Percentiles rank a stretch among this genome's conserved stretches.
These are phyloP conservation scores for Eucalyptus pauciflora DNA, from an alignment of 345 rosid genomes.

Conservation along the genomic window DNA sequence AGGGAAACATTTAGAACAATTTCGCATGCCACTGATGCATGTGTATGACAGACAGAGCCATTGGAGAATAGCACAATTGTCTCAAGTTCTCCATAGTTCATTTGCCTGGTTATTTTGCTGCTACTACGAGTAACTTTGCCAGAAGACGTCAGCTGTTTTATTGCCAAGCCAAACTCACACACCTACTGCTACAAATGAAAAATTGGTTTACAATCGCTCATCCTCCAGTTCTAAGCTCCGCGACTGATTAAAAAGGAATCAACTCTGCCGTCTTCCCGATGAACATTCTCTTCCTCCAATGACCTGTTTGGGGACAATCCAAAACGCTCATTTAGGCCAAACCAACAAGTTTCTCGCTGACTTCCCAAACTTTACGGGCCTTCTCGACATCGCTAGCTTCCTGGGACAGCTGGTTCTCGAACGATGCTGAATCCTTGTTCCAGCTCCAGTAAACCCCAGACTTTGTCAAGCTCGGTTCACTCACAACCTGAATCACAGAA, in stretches of 20 bases:
- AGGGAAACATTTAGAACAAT: neutral
- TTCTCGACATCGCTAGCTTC: slow-evolving; percentile 86
- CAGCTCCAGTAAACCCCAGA: slow-evolving; percentile 99
- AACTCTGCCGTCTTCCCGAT: neutral
- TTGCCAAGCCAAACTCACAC: neutral
- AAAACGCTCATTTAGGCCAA: slow-evolving; percentile 33
- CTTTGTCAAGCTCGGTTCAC: slow-evolving; percentile 80
- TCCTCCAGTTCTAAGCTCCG: neutral
- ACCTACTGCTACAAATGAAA: neutral
- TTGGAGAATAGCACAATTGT: neutral
- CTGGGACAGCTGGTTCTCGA: slow-evolving; percentile 84
- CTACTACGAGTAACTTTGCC: neutral
- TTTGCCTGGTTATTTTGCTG: neutral
- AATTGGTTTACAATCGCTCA: neutral
- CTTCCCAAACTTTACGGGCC: slow-evolving; percentile 91
- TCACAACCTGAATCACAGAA: slow-evolving; percentile 39
- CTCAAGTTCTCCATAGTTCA: neutral
- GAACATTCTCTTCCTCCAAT: neutral
- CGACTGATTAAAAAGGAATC: neutral
- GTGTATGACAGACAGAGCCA: neutral
- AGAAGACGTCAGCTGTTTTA: neutral
- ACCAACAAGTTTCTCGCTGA: slow-evolving; percentile 95
- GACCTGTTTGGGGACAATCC: neutral
- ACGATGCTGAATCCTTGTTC: slow-evolving; percentile 92
- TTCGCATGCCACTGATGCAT: neutral